Conservation (phyloP, 192 early-diverging fungal species). For the Funneliformis mosseae region DNA sequence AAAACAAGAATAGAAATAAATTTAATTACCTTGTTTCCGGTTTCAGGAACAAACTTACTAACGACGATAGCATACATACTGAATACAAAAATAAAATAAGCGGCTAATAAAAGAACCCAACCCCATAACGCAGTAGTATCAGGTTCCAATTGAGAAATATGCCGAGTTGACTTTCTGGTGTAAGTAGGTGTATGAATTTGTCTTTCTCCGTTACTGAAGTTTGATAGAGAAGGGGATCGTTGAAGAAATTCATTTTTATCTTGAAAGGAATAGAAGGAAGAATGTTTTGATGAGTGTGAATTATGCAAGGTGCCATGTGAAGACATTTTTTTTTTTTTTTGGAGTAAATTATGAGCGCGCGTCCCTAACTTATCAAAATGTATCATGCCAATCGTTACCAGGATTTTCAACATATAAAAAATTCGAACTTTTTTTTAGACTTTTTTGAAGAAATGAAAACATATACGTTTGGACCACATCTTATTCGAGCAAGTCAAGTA, state of each 20-base stretch:
- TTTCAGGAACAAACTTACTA: slow-evolving; percentile 69
- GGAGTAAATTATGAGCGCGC: too few species aligned
- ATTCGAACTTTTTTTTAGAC: too few species aligned
- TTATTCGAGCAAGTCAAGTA: slow-evolving; percentile 68
- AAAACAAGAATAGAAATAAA: background rate
- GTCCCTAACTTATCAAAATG: too few species aligned
- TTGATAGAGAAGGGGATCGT: background rate
- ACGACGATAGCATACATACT: slow-evolving; percentile 69
- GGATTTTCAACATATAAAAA: too few species aligned
- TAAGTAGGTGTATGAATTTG: background rate
- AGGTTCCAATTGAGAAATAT: slow-evolving; percentile 58
- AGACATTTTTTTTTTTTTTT: too few species aligned
- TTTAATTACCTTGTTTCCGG: slow-evolving; percentile 56
- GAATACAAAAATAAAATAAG: slow-evolving; percentile 61
- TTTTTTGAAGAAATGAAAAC: background rate
- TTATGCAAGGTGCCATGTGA: too few species aligned
- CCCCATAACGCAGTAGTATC: slow-evolving; percentile 75
- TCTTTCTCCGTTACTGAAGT: background rate
- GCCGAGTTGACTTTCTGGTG: slow-evolving; percentile 39
- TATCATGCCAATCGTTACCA: too few species aligned
- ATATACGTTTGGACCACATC: slow-evolving; percentile 72
- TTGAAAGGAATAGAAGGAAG: background rate
- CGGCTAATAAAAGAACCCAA: slow-evolving; percentile 58
- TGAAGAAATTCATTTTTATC: background rate
- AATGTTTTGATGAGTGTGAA: background rate